Conservation (phyloP, 1,284 basidiomycete species). For the Cerrena zonata region DNA sequence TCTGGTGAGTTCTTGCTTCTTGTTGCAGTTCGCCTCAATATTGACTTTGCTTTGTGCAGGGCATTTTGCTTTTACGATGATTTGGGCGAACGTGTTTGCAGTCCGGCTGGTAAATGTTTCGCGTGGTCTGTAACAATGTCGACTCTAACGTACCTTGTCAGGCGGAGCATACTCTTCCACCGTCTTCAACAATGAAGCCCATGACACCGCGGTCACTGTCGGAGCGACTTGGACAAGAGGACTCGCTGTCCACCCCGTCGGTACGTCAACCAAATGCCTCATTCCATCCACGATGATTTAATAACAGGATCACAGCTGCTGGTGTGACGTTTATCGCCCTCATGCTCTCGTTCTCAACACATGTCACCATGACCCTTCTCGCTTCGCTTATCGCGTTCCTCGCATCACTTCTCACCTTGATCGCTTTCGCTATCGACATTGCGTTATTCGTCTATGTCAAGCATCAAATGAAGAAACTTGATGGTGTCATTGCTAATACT, state of each 20-base stretch:
- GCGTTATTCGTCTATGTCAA: constrained; percentile 62
- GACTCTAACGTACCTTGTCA: constrained; percentile 15
- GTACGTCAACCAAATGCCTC: constrained; percentile 35
- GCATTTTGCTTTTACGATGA: constrained; percentile 47
- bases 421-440: constrained; percentile 70
- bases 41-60: constrained; percentile 31
- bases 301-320: constrained; percentile 39
- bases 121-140: background rate
- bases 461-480: constrained; percentile 46
- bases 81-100: constrained; percentile 45
- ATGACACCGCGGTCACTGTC: constrained; percentile 36
- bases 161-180: constrained; percentile 51
- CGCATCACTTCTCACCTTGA: constrained; percentile 56
- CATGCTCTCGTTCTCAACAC: constrained; percentile 55
- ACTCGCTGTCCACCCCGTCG: constrained; percentile 67
- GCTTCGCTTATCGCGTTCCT: constrained; percentile 62
- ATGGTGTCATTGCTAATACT: constrained; percentile 38
- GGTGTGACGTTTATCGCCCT: constrained; percentile 60
- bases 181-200: constrained; percentile 30
- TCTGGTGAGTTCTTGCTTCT: constrained; percentile 40
- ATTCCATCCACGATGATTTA: background rate
- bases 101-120: constrained; percentile 27
- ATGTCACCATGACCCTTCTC: constrained; percentile 51
- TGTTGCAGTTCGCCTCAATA: background rate
- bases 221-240: constrained; percentile 64